These are phyloP conservation scores for Metschnikowia anglica DNA, from an alignment of 805 yeast species.

Conservation along the genomic window DNA sequence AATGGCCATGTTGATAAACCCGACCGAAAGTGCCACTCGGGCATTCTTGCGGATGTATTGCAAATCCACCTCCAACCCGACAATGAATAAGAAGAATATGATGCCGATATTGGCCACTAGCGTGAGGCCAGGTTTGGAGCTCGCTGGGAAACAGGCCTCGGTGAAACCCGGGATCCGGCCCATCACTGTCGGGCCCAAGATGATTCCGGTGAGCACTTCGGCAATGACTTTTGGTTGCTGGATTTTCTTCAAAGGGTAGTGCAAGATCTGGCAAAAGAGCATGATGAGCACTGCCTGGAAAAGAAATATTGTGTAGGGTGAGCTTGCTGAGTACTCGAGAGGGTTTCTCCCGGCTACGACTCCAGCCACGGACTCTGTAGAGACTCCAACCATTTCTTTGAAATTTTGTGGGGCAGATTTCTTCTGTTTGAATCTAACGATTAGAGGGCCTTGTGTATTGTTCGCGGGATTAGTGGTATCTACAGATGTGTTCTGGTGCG, in stretches of 20 bases:
- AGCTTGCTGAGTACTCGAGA: slow-evolving; percentile 51
- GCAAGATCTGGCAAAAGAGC: slow-evolving; percentile 55
- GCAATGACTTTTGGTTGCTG: slow-evolving; percentile 82
- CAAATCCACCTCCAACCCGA: slow-evolving; percentile 78
- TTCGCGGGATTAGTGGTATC: too few relatives aligned
- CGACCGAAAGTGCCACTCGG: slow-evolving; percentile 64
- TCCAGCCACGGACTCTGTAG: slow-evolving; percentile 54
- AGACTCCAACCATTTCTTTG: slow-evolving; percentile 30
- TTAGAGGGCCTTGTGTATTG: too few relatives aligned
- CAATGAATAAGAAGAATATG: slow-evolving; percentile 68
- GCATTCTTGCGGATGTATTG: slow-evolving; percentile 60
- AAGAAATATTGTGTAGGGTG: slow-evolving; percentile 68
- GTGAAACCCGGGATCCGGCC: slow-evolving; percentile 73
- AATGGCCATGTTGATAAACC: slow-evolving; percentile 67
- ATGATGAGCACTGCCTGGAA: slow-evolving; percentile 68
- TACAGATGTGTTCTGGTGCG: not conserved
- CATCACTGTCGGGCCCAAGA: slow-evolving; percentile 73
- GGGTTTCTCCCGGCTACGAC: slow-evolving; percentile 74
- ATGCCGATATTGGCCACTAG: slow-evolving; percentile 74
- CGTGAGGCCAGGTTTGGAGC: slow-evolving; percentile 61
- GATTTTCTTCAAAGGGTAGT: slow-evolving; percentile 57
- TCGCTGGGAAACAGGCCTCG: slow-evolving; percentile 59
- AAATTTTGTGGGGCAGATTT: too few relatives aligned
- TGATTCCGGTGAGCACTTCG: slow-evolving; percentile 74
- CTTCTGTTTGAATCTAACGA: too few relatives aligned